Percentiles rank a stretch among this genome's conserved stretches.
Conservation (phyloP, 139 green algal species). For the Diplosphaera chodatii region DNA sequence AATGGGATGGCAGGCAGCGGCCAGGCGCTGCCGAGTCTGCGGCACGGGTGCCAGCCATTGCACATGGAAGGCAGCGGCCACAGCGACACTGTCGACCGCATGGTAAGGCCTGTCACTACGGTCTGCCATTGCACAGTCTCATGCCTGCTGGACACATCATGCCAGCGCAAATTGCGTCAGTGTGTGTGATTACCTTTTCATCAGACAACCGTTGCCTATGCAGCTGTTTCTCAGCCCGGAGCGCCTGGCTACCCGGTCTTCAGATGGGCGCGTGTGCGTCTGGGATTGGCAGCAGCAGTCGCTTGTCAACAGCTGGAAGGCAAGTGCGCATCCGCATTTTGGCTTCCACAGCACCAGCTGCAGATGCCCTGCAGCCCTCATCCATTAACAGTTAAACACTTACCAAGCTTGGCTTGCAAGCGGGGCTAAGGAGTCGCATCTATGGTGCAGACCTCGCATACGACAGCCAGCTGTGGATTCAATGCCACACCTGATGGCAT, state of each 20-base stretch:
- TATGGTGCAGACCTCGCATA: background rate
- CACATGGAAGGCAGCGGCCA: constrained; percentile 15
- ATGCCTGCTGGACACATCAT: too few species aligned
- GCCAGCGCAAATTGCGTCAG: too few species aligned
- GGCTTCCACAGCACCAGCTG: too few species aligned
- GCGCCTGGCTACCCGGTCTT: constrained; percentile 24
- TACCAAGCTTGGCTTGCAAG: too few species aligned
- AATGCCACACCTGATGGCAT: constrained; percentile 30
- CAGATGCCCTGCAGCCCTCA: too few species aligned
- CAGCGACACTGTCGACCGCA: constrained; percentile 41
- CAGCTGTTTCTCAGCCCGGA: constrained; percentile 29
- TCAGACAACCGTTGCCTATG: too few species aligned
- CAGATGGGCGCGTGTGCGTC: constrained; percentile 49
- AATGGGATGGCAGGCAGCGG: background rate
- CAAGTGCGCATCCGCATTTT: background rate
- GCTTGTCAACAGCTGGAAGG: constrained; percentile 31
- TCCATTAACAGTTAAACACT: too few species aligned
- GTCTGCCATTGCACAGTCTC: too few species aligned
- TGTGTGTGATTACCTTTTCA: too few species aligned
- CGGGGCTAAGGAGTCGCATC: too few species aligned
- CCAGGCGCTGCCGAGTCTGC: background rate
- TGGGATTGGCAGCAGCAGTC: constrained; percentile 15
- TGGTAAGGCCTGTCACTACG: too few species aligned
- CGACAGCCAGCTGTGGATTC: constrained; percentile 30
- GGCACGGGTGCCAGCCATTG: constrained; percentile 9